phyloP scores from a whole-genome alignment of 768 basidiomycete genomes.

The Tubosaeta sp. region DNA sequence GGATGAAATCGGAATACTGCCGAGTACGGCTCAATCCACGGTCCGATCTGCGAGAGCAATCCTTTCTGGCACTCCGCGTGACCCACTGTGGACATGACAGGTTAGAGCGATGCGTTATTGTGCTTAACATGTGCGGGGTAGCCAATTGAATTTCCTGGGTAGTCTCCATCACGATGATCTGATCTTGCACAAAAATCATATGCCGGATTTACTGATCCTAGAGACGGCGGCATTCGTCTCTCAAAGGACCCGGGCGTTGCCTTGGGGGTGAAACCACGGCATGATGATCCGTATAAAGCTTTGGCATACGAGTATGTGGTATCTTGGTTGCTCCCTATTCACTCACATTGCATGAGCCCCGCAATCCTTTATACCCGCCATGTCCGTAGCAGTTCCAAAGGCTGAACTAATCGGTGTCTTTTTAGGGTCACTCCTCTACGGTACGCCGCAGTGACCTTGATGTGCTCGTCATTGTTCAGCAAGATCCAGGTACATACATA shows the following conservation, averaged over 20 bases:
- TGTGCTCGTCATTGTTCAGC: background rate
- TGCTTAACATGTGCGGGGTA: too few species aligned
- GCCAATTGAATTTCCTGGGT: too few species aligned
- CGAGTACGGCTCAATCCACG: too few species aligned
- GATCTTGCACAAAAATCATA: background rate
- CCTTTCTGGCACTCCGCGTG: too few species aligned
- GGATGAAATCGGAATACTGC: too few species aligned
- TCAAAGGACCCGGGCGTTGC: background rate
- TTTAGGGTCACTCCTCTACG: background rate
- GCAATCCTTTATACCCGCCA: background rate
- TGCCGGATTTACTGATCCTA: background rate
- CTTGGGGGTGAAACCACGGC: background rate
- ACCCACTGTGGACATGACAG: background rate
- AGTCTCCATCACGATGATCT: too few species aligned
- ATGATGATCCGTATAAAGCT: background rate
- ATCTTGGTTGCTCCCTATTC: background rate
- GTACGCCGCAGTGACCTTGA: background rate
- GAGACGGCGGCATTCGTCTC: background rate
- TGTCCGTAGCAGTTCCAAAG: background rate
- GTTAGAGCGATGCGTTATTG: background rate
- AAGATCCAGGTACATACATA: background rate
- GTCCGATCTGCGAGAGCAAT: too few species aligned
- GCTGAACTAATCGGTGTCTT: slow-evolving; percentile 2
- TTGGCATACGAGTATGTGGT: background rate
- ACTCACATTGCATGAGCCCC: background rate